Conservation (phyloP, 805 yeast species). For the Naumovozyma dairenensis region DNA sequence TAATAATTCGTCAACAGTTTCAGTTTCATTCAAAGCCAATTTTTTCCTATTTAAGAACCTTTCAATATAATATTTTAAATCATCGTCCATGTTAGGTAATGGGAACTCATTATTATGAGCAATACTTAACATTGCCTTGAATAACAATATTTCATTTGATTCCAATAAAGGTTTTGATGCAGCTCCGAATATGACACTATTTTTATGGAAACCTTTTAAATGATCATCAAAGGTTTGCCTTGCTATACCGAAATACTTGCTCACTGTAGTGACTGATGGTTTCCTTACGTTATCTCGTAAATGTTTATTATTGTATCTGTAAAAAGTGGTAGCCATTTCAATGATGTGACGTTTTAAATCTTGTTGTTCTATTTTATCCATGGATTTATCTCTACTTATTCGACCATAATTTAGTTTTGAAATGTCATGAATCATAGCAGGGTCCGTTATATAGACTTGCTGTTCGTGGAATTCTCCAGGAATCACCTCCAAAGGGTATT, state of each 20-base stretch:
- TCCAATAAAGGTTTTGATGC: constrained; percentile 4
- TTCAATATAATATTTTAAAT: neutral
- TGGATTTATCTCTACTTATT: constrained; percentile 1
- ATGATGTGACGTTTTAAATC: constrained; percentile 5
- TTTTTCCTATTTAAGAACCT: neutral
- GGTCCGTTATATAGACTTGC: constrained; percentile 4
- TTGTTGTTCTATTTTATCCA: constrained; percentile 2
- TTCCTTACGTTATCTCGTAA: neutral
- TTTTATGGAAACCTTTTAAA: constrained; percentile 6
- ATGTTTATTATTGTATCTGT: constrained; percentile 1
- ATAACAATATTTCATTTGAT: constrained; percentile 2
- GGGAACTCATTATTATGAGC: neutral
- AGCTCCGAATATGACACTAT: constrained; percentile 7
- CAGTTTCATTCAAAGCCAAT: neutral
- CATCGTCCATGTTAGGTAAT: neutral
- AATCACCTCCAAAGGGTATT: neutral
- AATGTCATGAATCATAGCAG: constrained; percentile 2
- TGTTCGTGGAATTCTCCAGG: constrained; percentile 4
- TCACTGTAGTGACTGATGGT: constrained; percentile 4
- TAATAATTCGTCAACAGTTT: neutral
- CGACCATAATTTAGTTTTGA: constrained; percentile 4
- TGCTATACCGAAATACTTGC: constrained; percentile 7
- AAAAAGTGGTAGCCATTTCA: constrained; percentile 6
- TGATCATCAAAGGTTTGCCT: constrained; percentile 10
- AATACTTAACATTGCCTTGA: neutral